Percentiles rank a stretch among this genome's conserved stretches.
phyloP scores from a whole-genome alignment of 768 basidiomycete genomes.

The Leccinum olivaceopallidum region DNA sequence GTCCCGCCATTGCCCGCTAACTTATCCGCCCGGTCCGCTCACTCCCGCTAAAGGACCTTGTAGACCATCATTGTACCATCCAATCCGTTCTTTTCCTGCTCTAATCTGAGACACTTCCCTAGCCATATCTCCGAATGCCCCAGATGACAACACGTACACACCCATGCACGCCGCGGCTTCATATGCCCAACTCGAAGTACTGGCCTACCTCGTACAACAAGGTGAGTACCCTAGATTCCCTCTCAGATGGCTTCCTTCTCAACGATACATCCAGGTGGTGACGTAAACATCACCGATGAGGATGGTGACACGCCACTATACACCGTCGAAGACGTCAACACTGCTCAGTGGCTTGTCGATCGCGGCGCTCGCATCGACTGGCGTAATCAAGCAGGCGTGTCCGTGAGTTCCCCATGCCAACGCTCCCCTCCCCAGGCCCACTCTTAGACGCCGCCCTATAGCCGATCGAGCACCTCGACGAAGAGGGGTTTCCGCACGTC shows the following conservation, averaged over 20 bases:
- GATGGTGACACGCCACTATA: constrained; percentile 94
- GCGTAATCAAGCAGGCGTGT: constrained; percentile 71
- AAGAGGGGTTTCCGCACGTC: constrained; percentile 66
- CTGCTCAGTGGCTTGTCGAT: constrained; percentile 75
- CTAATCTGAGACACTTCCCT: constrained; percentile 30
- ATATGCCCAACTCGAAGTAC: constrained; percentile 75
- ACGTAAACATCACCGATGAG: constrained; percentile 81
- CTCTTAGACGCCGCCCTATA: background rate
- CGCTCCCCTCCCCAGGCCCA: constrained; percentile 14
- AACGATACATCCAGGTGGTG: constrained; percentile 55
- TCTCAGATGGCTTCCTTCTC: background rate
- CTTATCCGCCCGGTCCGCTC: constrained; percentile 5
- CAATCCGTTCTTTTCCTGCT: constrained; percentile 23
- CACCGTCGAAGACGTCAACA: constrained; percentile 80
- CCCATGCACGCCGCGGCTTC: constrained; percentile 96
- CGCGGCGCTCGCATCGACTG: constrained; percentile 68
- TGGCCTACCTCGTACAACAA: constrained; percentile 75
- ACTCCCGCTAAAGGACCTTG: constrained; percentile 46
- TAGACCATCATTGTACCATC: constrained; percentile 58
- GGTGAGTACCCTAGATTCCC: constrained; percentile 40
- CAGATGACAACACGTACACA: constrained; percentile 76
- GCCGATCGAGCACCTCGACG: constrained; percentile 69
- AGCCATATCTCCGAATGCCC: constrained; percentile 69
- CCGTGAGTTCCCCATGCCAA: constrained; percentile 49
- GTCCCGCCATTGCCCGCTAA: constrained; percentile 14